Conservation (phyloP, 2,329 filamentous ascomycete species). For the Ceratocystis colombiana region DNA sequence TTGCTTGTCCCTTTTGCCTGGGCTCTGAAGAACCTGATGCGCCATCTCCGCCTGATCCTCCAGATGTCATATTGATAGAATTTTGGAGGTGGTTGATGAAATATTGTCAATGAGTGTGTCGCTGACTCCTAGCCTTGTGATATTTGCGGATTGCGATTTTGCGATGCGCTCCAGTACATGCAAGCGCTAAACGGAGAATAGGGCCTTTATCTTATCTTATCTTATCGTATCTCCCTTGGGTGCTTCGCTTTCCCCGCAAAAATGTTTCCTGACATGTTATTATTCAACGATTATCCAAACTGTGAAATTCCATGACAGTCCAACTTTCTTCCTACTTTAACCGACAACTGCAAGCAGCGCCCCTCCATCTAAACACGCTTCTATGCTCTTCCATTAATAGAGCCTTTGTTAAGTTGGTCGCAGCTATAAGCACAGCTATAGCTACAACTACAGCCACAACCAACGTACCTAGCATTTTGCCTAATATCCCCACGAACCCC, state of each 20-base stretch:
- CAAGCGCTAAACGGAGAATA: neutral
- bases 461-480: neutral
- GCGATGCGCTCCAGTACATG: constrained; percentile 6
- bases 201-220: neutral
- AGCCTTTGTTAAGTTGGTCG: no score
- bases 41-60: constrained; percentile 38
- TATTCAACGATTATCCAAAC: neutral
- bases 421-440: no score
- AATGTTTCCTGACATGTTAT: neutral
- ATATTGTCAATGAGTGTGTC: neutral
- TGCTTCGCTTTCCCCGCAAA: neutral
- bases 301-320: neutral
- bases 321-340: neutral
- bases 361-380: no score
- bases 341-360: no score
- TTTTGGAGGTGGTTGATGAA: neutral
- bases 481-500: neutral
- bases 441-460: neutral
- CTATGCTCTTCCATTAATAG: no score
- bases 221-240: neutral
- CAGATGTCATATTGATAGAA: constrained; percentile 20
- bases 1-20: constrained; percentile 68
- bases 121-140: neutral
- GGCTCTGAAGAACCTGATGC: constrained; percentile 48
- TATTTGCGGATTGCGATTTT: constrained; percentile 14